These are phyloP conservation scores for Syzygium aqueum DNA, from an alignment of 345 rosid genomes.

Conservation along the genomic window DNA sequence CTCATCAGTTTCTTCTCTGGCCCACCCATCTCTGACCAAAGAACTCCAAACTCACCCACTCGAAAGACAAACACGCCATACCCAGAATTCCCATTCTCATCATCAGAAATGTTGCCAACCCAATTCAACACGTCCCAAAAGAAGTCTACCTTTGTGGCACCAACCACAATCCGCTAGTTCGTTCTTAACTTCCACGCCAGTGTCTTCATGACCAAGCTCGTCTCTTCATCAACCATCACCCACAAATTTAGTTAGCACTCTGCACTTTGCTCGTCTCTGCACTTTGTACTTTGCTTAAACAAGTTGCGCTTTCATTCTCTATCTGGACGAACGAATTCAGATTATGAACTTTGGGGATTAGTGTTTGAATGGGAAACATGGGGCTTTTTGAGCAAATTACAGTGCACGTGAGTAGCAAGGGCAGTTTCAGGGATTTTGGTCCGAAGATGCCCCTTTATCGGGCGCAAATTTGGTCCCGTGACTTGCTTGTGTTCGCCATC, in stretches of 20 bases:
- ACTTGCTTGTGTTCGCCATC: not conserved
- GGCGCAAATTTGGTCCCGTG: not conserved
- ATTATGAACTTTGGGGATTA: not conserved
- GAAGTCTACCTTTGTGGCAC: not conserved
- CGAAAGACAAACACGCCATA: not conserved
- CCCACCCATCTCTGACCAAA: not conserved
- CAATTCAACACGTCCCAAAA: not conserved
- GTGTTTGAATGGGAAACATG: not conserved
- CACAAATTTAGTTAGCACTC: not conserved
- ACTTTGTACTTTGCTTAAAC: not conserved
- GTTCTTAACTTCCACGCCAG: not conserved
- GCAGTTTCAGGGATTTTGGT: not conserved
- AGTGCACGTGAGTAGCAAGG: not conserved
- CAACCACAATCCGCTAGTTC: fast-evolving
- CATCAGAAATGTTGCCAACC: not conserved
- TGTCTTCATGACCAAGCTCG: not conserved
- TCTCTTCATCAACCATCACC: not conserved
- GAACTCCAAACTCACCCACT: not conserved
- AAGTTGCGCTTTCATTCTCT: not conserved
- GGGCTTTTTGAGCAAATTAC: not conserved
- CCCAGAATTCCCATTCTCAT: not conserved
- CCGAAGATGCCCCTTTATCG: not conserved
- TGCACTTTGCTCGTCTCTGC: not conserved
- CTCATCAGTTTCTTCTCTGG: not conserved
- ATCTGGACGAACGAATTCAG: not conserved